phyloP scores from a whole-genome alignment of 169 alveolate species.

The Neospora caninum region DNA sequence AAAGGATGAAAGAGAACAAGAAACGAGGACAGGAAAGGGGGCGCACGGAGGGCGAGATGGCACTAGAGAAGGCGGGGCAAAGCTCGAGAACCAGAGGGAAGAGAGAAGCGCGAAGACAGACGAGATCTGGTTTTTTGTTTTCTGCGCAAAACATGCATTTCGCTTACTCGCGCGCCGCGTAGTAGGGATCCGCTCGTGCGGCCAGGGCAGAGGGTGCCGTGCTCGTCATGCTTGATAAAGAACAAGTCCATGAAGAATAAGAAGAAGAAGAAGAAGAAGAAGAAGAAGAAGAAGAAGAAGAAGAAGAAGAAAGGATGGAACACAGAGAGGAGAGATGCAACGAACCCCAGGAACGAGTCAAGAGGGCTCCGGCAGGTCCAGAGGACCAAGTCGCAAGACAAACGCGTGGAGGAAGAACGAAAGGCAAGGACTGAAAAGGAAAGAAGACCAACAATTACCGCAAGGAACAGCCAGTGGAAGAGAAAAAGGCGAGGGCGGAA shows the following conservation, averaged over 20 bases:
- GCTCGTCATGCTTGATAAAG: not conserved
- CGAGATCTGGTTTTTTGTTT: not conserved
- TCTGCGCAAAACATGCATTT: not conserved
- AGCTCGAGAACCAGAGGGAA: not conserved
- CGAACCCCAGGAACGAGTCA: not conserved
- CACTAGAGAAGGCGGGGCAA: too few species aligned
- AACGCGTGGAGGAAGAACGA: too few species aligned
- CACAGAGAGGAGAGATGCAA: not conserved
- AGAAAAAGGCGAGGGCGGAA: not conserved
- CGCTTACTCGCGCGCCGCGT: conserved; percentile 14
- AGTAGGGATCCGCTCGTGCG: not conserved
- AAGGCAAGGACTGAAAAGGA: too few species aligned
- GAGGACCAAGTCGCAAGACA: not conserved
- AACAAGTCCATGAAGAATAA: not conserved
- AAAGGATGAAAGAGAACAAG: not conserved
- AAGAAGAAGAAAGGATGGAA: not conserved
- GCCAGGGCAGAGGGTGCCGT: not conserved
- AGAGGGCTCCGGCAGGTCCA: not conserved
- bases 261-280: not conserved
- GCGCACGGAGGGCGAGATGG: too few species aligned
- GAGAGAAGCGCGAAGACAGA: not conserved
- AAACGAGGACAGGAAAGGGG: too few species aligned
- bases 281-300: not conserved
- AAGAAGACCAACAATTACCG: too few species aligned
- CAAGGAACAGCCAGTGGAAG: too few species aligned